Base-by-base conservation (phyloP, 257 asterid species). In the Plantago elongata region DNA sequence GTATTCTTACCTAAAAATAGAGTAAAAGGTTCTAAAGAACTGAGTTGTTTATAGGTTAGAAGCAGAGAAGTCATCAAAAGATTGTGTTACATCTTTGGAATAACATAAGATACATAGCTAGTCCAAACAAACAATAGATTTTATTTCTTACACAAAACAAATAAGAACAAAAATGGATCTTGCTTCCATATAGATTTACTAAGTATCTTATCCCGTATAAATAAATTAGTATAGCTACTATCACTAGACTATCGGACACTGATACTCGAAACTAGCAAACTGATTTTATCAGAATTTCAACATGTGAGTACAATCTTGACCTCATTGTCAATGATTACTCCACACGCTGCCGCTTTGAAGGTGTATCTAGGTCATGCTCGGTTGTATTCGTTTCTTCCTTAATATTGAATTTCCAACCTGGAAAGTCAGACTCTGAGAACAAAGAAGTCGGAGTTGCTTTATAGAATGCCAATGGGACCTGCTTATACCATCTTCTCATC, bases 401-500 rank as follows among this genome's bases (percentile, higher is more conserved):
- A 57, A 69, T 29, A 65, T 72, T 66, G 72, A 92, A 92, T 9
- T 76, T 77, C 99, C 99, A 92, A 30, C 99, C 95, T 1, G 86
- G 90, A 75, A 86, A 92, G 65, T 89, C 92, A 0, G 72, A 66
- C 65, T 83, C 95, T 0, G 88, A 78, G 82, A 89, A 84, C 78
- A 92, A 72, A 51, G 54, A 51, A 11, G 89, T 45, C 10, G 97
- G 99, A 70, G 94, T 77, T 34, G 84, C 54, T 67, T 81, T 84
- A 81, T 89, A 86, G 84, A 92, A 92, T 37, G 96, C 98, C 79
- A 88, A 62, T 0, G 96, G 90, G 22, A 88, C 96, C 75, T 92
- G 96, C 71, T 92, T 89, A 17, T 89, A 89, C 77, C 99, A 79
- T 48, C 99, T 73, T 69, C 95, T 73, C 47, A 89, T 81, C 99